A percentile compares a stretch with the other conserved stretches of the same genome.
phyloP scores from a whole-genome alignment of 2,329 filamentous ascomycete species.

The Claviceps cyperi region DNA sequence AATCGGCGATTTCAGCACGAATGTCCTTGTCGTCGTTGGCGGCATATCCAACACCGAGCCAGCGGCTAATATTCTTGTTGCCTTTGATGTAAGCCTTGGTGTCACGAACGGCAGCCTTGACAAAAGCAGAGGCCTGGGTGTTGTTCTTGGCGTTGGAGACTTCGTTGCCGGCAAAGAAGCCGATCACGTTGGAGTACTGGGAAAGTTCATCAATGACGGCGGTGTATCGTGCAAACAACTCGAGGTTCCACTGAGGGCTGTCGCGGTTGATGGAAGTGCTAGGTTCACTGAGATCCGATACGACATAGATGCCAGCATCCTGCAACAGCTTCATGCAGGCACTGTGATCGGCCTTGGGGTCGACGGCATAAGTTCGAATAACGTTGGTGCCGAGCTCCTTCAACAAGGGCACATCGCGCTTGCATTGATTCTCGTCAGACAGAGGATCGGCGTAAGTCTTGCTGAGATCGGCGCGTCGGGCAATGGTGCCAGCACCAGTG shows the following conservation, averaged over 20 bases:
- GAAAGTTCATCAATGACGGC: conserved; percentile 67
- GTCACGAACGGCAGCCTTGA: conserved; percentile 95
- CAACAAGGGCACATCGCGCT: conserved; percentile 74
- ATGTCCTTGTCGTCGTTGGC: conserved; percentile 85
- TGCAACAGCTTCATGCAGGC: conserved; percentile 74
- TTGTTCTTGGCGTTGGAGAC: conserved; percentile 83
- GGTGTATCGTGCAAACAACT: conserved; percentile 69
- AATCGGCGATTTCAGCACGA: conserved; percentile 68
- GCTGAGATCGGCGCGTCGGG: conserved; percentile 15
- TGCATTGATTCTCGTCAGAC: conserved; percentile 54
- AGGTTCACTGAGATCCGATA: conserved; percentile 81
- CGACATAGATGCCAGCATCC: conserved; percentile 83
- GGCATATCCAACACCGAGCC: conserved; percentile 83
- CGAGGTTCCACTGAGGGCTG: conserved; percentile 62
- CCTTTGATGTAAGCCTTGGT: conserved; percentile 85
- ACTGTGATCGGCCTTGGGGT: conserved; percentile 64
- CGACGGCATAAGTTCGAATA: conserved; percentile 88
- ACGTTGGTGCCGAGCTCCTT: conserved; percentile 71
- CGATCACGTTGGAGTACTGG: conserved; percentile 80
- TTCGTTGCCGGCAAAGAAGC: conserved; percentile 98
- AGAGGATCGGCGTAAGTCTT: conserved; percentile 69
- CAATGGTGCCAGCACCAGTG: conserved; percentile 34
- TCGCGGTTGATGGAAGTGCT: conserved; percentile 72
- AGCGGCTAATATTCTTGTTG: conserved; percentile 65
- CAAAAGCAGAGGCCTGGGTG: conserved; percentile 79